Conservation (phyloP, 306 rosid genomes). For the Geum urbanum region DNA sequence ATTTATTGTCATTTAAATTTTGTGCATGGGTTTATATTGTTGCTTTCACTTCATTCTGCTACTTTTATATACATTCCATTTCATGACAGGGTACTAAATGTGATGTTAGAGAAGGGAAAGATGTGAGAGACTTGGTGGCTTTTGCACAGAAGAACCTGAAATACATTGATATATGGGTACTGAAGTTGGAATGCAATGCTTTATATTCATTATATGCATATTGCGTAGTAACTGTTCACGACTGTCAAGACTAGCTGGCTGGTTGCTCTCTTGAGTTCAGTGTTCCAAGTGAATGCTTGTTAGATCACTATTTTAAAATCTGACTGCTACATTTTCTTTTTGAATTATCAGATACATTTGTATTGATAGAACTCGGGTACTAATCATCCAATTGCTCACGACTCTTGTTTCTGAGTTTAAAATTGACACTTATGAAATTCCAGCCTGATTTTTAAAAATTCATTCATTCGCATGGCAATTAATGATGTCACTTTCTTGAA, state of each 20-base stretch:
- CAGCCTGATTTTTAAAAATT: not conserved
- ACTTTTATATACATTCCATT: conserved; percentile 20
- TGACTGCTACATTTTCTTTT: not conserved
- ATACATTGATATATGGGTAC: conserved; percentile 89
- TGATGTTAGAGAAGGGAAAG: conserved; percentile 78
- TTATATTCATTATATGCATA: not conserved
- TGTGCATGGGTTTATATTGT: conserved; percentile 12
- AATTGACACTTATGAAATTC: not conserved
- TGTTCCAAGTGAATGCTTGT: not conserved
- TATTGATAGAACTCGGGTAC: not conserved
- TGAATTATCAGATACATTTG: not conserved
- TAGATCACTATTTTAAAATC: not conserved
- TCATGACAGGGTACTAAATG: conserved; percentile 68
- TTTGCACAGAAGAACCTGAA: conserved; percentile 67
- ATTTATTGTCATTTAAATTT: not conserved
- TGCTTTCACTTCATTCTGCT: conserved; percentile 23
- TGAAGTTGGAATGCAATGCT: not conserved
- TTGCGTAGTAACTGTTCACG: not conserved
- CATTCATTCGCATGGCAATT: not conserved
- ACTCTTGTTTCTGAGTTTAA: not conserved
- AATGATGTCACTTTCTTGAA: not conserved
- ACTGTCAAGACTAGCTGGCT: not conserved
- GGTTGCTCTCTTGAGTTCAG: not conserved
- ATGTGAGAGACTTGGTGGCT: conserved; percentile 73
- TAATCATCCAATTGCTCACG: not conserved